Evolutionary conservation across 768 basidiomycete genomes (phyloP).

Genomic region (Coprinopsis sp.): DNA sequence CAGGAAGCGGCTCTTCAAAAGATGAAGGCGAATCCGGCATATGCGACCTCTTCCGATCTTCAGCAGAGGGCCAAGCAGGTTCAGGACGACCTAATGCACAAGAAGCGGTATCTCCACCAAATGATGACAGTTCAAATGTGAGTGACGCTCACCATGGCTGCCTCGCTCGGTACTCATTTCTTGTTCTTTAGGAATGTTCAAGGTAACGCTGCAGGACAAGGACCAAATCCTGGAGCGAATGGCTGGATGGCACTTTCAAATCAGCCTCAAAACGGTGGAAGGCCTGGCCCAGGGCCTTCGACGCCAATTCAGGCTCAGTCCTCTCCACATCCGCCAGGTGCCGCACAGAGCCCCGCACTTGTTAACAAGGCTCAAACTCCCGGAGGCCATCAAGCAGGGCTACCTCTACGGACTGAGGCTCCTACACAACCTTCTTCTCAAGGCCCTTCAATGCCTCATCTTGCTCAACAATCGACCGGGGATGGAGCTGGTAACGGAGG

Average conservation of each 20-base stretch:
- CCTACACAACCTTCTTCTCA: conserved; percentile 1
- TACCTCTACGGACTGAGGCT: conserved; percentile 7
- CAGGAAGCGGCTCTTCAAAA: background rate
- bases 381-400: conserved; percentile 7
- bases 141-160: too few species aligned
- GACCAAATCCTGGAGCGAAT: background rate
- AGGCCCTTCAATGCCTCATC: conserved; percentile 8
- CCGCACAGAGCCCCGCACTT: conserved; percentile 4
- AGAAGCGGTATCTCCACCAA: too few species aligned
- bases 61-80: too few species aligned
- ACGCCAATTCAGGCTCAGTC: conserved; percentile 4
- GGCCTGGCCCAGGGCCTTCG: conserved; percentile 3
- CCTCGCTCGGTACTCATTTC: too few species aligned
- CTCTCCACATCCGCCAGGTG: conserved; percentile 6
- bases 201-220: too few species aligned
- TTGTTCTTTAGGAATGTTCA: too few species aligned
- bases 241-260: background rate
- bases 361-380: conserved; percentile 4
- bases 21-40: background rate
- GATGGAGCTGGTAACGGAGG: conserved; percentile 5
- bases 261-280: conserved; percentile 6
- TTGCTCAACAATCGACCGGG: background rate
- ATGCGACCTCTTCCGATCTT: too few species aligned
- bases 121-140: too few species aligned
- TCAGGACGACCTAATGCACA: too few species aligned